These are phyloP conservation scores for Chytridium lagenaria DNA, from an alignment of 371 early-diverging fungal genomes.

Conservation along the genomic window DNA sequence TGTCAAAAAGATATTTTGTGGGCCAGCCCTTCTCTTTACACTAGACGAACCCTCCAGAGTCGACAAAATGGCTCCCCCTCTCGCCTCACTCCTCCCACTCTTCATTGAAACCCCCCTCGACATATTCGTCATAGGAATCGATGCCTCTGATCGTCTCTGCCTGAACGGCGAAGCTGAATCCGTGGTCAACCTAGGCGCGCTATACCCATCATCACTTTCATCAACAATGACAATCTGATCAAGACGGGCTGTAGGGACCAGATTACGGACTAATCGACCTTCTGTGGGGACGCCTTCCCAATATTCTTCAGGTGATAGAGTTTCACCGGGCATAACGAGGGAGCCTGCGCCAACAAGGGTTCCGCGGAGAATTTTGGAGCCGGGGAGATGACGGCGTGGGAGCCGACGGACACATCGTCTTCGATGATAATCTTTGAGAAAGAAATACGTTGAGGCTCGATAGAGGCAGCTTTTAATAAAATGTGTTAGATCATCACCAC, in stretches of 20 bases:
- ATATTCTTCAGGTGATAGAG: background rate
- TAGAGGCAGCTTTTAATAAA: background rate
- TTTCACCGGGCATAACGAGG: background rate
- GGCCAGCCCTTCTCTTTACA: background rate
- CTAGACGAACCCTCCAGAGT: background rate
- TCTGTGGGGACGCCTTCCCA: slow-evolving; percentile 19
- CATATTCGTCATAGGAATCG: no score
- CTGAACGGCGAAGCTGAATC: no score
- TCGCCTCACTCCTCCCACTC: background rate
- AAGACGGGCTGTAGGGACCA: no score
- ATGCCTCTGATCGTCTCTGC: no score
- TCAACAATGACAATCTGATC: no score
- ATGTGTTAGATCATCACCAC: no score
- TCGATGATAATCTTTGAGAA: background rate
- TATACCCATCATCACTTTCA: no score
- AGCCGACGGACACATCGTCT: background rate
- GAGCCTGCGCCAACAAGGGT: slow-evolving; percentile 9
- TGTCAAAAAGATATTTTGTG: background rate
- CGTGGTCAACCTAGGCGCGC: no score
- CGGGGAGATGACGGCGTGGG: background rate
- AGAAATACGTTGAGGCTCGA: background rate
- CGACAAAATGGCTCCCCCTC: background rate
- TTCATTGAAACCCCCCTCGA: background rate
- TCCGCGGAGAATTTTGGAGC: background rate
- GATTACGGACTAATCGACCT: background rate